Base-by-base conservation (phyloP, 176 grass and related monocot genomes). In the Eremochloa ophiuroides region DNA sequence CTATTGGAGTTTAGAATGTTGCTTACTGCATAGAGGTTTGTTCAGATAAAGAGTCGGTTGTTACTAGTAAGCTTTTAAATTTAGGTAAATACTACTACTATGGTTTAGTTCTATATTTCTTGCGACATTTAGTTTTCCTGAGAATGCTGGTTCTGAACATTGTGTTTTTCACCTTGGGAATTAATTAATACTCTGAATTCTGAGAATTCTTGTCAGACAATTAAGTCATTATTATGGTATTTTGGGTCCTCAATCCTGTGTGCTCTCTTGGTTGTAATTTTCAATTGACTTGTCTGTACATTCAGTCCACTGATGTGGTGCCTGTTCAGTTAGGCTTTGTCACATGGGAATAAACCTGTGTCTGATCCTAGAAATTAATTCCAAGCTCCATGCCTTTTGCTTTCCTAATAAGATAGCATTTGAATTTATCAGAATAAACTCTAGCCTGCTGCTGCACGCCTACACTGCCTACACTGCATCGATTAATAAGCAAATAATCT, bases 1-100 rank as follows among this genome's bases (percentile, higher is more conserved):
- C 81, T 25, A 79, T 79, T 34, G 87, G 88, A 66, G 81, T 41
- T 83, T 94, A 95, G 80, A 61, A 64, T 31, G 35, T 31, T 73
- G 43, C 20, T 74, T 53, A 7, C 2, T 34, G 31, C 41, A 18
- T 28, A 20, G 11, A 72, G 3, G 14, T 4, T 10, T 50, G 4
- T 50, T 25, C 29, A 37, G 12, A 39, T 59, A 61, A 28, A 38
- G 22, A 59, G 38, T 38, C 22, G 25, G 26, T 27, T 4, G n/a
- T 12, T n/a, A 40, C 11, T 78, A 62, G 17, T 47, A 8, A 27
- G 9, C 39, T 22, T 10, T 65, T 43, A 13, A 55, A 23, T 35
- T 73, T 35, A 2, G 6, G 8, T 5, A 22, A 31, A 33, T 50
- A 31, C 29, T 18, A 46, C 27, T 8, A n/a, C n/a, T 43, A 18